A percentile compares a stretch with the other conserved stretches of the same genome.
phyloP scores from a whole-genome alignment of 352 stramenopile species.

The Pythium phragmitis region DNA sequence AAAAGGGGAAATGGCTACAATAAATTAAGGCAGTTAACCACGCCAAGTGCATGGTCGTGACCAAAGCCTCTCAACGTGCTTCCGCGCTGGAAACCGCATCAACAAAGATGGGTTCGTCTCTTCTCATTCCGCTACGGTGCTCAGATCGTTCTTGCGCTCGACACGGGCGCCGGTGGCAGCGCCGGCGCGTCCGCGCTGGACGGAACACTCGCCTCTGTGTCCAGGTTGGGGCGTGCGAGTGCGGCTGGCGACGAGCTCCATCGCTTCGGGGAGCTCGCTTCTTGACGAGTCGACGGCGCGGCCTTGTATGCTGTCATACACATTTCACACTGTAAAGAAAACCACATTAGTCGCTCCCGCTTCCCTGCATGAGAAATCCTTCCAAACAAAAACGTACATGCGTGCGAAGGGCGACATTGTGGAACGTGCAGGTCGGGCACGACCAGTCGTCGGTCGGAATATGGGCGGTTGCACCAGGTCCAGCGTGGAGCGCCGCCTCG shows the following conservation, averaged over 20 bases:
- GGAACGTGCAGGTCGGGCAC: conserved; percentile 62
- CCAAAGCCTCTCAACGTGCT: too few relatives aligned
- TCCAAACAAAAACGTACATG: conserved; percentile 42
- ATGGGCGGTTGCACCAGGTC: conserved; percentile 33
- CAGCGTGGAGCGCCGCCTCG: conserved; percentile 46
- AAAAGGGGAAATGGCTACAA: background rate
- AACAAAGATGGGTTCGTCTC: too few relatives aligned
- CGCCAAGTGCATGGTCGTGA: too few relatives aligned
- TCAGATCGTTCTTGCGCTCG: conserved; percentile 20
- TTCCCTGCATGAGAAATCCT: background rate
- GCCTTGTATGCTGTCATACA: conserved; percentile 28
- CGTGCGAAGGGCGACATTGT: conserved; percentile 53
- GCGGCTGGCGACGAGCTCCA: conserved; percentile 24
- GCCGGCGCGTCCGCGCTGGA: conserved; percentile 11
- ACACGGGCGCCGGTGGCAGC: conserved; percentile 8
- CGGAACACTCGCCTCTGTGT: conserved; percentile 18
- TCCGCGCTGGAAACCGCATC: too few relatives aligned
- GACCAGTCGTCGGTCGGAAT: conserved; percentile 53
- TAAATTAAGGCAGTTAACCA: conserved; percentile 8
- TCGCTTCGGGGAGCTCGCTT: conserved; percentile 18
- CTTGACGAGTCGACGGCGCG: background rate
- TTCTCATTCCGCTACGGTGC: too few relatives aligned
- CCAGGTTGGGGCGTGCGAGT: conserved; percentile 2
- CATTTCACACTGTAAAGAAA: conserved; percentile 30
- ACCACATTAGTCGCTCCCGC: background rate